Evolutionary conservation across 768 basidiomycete genomes (phyloP).

Genomic region (Podaxis sp.): DNA sequence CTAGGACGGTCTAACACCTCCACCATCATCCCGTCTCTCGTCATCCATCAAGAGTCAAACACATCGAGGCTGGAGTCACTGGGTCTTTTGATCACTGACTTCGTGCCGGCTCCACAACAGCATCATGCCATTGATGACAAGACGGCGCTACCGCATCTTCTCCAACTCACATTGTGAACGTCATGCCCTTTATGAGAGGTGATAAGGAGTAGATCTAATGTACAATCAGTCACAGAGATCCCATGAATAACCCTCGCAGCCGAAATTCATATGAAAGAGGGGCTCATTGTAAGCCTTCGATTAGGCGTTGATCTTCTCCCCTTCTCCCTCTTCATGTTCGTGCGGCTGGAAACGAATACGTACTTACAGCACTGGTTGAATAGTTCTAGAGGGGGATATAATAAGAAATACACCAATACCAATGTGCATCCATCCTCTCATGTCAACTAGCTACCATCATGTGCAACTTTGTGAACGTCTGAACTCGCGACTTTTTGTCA

Average conservation of each 20-base stretch:
- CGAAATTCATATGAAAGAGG: background rate
- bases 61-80: background rate
- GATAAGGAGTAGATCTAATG: background rate
- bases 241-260: slow-evolving; percentile 6
- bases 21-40: background rate
- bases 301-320: background rate
- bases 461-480: background rate
- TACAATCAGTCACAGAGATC: background rate
- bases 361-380: background rate
- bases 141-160: background rate
- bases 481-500: background rate
- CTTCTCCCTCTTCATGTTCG: background rate
- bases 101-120: slow-evolving; percentile 1
- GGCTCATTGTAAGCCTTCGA: background rate
- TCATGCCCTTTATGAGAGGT: slow-evolving; percentile 1
- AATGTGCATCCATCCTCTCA: background rate
- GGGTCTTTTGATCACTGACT: background rate
- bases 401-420: background rate
- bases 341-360: background rate
- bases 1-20: background rate
- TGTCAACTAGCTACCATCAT: slow-evolving; percentile 2
- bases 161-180: background rate
- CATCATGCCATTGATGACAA: background rate
- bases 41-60: background rate
- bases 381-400: background rate